phyloP scores from a whole-genome alignment of 495 filamentous ascomycete genomes.

The Penicillium tannophilum region DNA sequence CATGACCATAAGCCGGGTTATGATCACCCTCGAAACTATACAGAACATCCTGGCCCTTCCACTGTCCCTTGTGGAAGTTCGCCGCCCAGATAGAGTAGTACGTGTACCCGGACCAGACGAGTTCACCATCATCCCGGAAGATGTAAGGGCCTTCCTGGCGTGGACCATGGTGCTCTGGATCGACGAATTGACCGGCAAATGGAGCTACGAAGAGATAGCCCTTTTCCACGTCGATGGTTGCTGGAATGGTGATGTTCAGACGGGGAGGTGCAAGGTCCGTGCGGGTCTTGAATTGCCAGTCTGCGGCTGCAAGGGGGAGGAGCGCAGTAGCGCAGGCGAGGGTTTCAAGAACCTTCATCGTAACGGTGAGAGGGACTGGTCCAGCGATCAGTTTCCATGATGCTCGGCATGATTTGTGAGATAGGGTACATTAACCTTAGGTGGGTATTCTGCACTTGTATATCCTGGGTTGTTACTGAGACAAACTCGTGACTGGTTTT shows the following conservation, averaged over 20 bases:
- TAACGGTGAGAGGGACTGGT: constrained; percentile 17
- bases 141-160: constrained; percentile 50
- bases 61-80: constrained; percentile 35
- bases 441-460: constrained; percentile 39
- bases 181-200: constrained; percentile 7
- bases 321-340: constrained; percentile 25
- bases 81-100: constrained; percentile 49
- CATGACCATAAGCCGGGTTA: constrained; percentile 46
- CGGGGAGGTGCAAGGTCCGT: constrained; percentile 52
- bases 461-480: not conserved
- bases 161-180: constrained; percentile 47
- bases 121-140: constrained; percentile 51
- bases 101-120: constrained; percentile 55
- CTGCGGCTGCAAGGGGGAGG: constrained; percentile 26
- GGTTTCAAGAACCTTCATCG: constrained; percentile 39
- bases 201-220: constrained; percentile 55
- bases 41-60: constrained; percentile 47
- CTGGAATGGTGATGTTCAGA: constrained; percentile 55
- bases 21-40: constrained; percentile 52
- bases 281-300: constrained; percentile 46
- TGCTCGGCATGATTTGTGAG: constrained; percentile 32
- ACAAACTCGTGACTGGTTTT: not conserved
- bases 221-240: constrained; percentile 38
- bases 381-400: constrained; percentile 44
- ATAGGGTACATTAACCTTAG: constrained; percentile 63